phyloP scores from a whole-genome alignment of 78 protist genomes.

The Dictyostelium discoideum region DNA sequence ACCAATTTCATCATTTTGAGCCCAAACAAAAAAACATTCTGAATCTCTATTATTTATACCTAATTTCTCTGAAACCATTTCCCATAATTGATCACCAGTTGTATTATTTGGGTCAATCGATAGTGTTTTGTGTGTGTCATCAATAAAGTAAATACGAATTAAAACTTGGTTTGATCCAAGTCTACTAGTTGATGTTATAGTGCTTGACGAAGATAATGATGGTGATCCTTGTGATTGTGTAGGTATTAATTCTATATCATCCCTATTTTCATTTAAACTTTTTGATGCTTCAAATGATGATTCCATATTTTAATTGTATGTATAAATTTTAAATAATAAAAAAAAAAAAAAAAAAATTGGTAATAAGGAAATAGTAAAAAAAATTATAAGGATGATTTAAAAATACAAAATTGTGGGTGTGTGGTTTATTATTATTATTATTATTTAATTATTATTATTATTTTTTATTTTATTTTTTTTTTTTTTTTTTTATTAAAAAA shows the following conservation, averaged over 20 bases:
- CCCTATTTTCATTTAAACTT: neutral
- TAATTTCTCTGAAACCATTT: slow-evolving; percentile 55
- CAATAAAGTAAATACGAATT: slow-evolving; percentile 54
- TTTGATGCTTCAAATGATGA: neutral
- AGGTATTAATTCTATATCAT: neutral
- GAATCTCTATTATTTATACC: slow-evolving; percentile 49
- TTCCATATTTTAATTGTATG: neutral
- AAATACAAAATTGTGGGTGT: neutral
- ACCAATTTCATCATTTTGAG: slow-evolving; percentile 74
- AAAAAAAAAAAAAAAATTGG: neutral
- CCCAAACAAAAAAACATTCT: slow-evolving; percentile 78
- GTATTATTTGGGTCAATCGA: slow-evolving; percentile 50
- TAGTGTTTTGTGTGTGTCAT: slow-evolving; percentile 70
- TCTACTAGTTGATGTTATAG: neutral
- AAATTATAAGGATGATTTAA: neutral
- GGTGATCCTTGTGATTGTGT: neutral
- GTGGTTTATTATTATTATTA: neutral
- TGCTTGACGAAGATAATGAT: neutral
- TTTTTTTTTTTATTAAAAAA: too few species aligned
- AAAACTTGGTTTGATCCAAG: slow-evolving; percentile 28
- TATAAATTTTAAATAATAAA: neutral
- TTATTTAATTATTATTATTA: too few species aligned
- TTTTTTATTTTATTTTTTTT: too few species aligned
- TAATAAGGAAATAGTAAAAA: neutral
- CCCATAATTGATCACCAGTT: slow-evolving; percentile 72